Percentiles rank a stretch among this genome's conserved stretches.
These are phyloP conservation scores for Ceratocystis papillata DNA, from an alignment of 2,329 filamentous ascomycete species.

Conservation along the genomic window DNA sequence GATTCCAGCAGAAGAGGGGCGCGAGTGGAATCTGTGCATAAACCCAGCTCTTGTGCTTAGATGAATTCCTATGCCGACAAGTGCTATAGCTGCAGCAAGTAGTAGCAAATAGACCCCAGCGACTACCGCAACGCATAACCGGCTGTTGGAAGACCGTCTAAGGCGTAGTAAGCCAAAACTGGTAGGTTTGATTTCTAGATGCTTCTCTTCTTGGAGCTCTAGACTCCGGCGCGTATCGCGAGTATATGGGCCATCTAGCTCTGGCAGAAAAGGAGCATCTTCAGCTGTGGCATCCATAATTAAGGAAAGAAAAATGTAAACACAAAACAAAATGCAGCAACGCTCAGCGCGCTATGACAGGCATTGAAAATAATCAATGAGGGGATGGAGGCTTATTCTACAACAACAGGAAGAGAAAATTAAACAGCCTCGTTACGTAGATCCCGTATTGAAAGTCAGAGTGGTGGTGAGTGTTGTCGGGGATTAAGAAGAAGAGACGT, in stretches of 20 bases:
- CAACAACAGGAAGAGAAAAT: too few species aligned
- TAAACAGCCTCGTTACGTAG: too few species aligned
- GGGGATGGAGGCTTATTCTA: too few species aligned
- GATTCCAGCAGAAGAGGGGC: not conserved
- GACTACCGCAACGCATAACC: not conserved
- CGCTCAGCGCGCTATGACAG: too few species aligned
- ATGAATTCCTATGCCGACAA: not conserved
- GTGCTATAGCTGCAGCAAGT: not conserved
- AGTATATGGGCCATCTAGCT: not conserved
- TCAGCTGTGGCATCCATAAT: not conserved
- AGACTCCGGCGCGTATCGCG: not conserved
- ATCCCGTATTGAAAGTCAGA: too few species aligned
- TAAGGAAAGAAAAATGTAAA: not conserved
- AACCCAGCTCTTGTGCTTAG: not conserved
- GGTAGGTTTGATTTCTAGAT: not conserved
- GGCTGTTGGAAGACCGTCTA: not conserved
- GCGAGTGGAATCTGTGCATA: not conserved
- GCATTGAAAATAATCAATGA: too few species aligned
- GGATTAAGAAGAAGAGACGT: too few species aligned
- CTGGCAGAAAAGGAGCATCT: conserved; percentile 5
- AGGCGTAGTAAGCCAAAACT: not conserved
- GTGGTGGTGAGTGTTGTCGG: too few species aligned
- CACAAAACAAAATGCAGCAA: not conserved
- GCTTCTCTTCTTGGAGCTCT: not conserved
- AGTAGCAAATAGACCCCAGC: not conserved